Evolutionary conservation across 352 stramenopile species (phyloP).

Genomic region (Thraustochytrium striatum): DNA sequence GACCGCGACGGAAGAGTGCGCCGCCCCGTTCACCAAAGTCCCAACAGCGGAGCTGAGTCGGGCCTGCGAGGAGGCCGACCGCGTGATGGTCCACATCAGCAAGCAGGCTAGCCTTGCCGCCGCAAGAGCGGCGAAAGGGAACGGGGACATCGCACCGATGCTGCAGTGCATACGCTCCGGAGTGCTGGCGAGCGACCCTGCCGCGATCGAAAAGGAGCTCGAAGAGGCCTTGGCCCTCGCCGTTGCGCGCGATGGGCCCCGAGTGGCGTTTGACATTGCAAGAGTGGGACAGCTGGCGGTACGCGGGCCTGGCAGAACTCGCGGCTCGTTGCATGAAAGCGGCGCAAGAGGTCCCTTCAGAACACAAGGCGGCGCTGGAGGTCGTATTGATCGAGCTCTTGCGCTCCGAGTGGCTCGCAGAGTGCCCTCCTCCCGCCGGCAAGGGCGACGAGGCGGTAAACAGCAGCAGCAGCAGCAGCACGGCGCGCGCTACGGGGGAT

Average conservation of each 20-base stretch:
- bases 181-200: background rate
- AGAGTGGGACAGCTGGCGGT: no score
- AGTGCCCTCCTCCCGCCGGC: background rate
- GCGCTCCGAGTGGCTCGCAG: constrained; percentile 25
- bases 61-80: constrained; percentile 25
- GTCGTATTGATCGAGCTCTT: constrained; percentile 24
- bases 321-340: no score
- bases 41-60: constrained; percentile 51
- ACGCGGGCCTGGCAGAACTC: no score
- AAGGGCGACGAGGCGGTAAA: background rate
- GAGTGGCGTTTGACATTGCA: no score
- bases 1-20: no score
- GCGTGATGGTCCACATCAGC: constrained; percentile 14
- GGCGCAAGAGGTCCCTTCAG: background rate
- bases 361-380: background rate
- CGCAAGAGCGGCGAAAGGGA: background rate
- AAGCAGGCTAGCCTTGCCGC: constrained; percentile 21
- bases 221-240: constrained; percentile 4
- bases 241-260: no score
- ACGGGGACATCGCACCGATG: background rate
- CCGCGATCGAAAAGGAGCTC: background rate
- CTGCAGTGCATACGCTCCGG: constrained; percentile 4
- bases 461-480: background rate
- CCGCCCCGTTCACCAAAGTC: no score
- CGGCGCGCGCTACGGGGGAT: constrained; percentile 54